A percentile compares a stretch with the other conserved stretches of the same genome.
These are phyloP conservation scores for Cylindrodendrum hubeiense DNA, from an alignment of 2,329 filamentous ascomycete species.

Conservation along the genomic window DNA sequence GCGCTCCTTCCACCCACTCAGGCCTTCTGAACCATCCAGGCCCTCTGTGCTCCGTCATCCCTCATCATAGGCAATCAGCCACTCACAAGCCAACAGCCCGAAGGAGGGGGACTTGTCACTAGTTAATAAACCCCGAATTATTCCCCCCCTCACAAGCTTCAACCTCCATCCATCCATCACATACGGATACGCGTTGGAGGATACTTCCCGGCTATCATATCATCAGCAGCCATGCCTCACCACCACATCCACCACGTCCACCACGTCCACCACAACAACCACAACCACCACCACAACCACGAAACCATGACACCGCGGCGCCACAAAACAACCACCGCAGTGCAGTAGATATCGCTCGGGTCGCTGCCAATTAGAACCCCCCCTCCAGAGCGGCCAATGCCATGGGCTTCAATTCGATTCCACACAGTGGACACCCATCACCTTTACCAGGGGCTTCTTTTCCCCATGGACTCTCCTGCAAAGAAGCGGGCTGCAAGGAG, in stretches of 20 bases:
- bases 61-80: conserved; percentile 1
- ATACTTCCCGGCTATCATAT: not conserved
- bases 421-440: conserved; percentile 8
- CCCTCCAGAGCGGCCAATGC: not conserved
- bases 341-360: not conserved
- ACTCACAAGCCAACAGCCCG: not conserved
- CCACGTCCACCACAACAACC: conserved; percentile 2
- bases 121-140: not conserved
- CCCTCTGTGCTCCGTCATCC: not conserved
- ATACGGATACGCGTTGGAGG: not conserved
- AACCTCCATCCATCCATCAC: not conserved
- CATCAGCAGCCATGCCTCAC: conserved; percentile 2
- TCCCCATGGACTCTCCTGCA: conserved; percentile 1
- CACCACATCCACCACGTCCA: conserved; percentile 18
- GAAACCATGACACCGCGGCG: no score
- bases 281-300: no score
- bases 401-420: conserved; percentile 10
- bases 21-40: not conserved
- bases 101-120: not conserved
- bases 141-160: not conserved
- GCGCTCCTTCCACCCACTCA: not conserved
- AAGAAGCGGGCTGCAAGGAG: not conserved
- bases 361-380: not conserved
- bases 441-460: not conserved
- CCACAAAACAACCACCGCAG: conserved; percentile 22